Evolutionary conservation across 257 asterid species (phyloP).

Genomic region (Marsdenia floribunda): DNA sequence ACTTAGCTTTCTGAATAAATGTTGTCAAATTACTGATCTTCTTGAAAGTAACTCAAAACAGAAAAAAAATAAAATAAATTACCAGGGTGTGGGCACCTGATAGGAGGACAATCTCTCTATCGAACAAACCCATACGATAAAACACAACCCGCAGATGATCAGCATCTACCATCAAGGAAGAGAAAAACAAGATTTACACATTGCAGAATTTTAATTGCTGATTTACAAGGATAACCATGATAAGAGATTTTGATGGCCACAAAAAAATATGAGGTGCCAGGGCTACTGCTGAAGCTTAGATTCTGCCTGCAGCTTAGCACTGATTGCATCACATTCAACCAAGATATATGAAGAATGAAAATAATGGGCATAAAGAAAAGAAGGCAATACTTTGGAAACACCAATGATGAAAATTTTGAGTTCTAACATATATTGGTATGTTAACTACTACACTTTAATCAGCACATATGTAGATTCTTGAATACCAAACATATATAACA

Average conservation of each 20-base stretch:
- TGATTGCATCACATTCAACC: no score
- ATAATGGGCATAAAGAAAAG: no score
- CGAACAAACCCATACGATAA: constrained; percentile 90
- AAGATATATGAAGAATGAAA: no score
- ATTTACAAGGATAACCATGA: background rate
- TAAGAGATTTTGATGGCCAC: background rate
- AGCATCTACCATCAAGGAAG: constrained; percentile 44
- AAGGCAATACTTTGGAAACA: background rate
- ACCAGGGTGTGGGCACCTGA: constrained; percentile 97
- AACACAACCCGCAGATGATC: constrained; percentile 79
- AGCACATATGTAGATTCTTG: background rate
- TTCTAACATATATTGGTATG: background rate
- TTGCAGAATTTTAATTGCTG: background rate
- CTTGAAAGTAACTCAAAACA: background rate
- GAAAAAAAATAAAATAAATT: constrained; percentile 18
- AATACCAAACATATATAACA: background rate
- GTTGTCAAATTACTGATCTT: no score
- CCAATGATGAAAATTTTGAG: background rate
- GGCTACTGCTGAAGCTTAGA: background rate
- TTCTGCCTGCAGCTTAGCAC: no score
- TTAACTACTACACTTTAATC: background rate
- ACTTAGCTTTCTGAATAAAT: background rate
- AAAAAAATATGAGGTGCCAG: background rate
- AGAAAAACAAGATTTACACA: constrained; percentile 9
- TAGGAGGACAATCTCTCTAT: constrained; percentile 86